Conservation (phyloP, 1,284 basidiomycete species). For the Vanrija pseudolonga region DNA sequence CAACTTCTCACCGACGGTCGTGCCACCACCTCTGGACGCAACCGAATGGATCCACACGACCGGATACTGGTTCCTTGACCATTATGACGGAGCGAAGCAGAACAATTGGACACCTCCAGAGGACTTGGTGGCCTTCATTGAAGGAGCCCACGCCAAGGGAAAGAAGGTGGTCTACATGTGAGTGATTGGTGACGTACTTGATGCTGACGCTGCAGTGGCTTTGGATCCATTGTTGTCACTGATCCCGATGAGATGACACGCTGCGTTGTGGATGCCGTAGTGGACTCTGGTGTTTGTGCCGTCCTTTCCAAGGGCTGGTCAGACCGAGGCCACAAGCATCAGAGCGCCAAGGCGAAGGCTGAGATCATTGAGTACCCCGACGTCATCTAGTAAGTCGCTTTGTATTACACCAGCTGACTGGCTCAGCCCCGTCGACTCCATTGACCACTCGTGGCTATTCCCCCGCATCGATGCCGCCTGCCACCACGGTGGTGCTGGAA, state of each 20-base stretch:
- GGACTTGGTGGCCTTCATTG: conserved; percentile 76
- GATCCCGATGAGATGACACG: conserved; percentile 89
- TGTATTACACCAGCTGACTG: too few relatives aligned
- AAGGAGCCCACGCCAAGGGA: conserved; percentile 63
- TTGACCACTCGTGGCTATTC: conserved; percentile 98
- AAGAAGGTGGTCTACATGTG: conserved; percentile 92
- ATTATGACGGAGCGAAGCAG: conserved; percentile 78
- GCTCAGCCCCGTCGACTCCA: conserved; percentile 63
- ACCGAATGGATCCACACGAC: conserved; percentile 97
- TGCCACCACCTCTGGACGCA: conserved; percentile 92
- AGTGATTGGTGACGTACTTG: neutral
- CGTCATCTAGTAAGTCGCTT: conserved; percentile 58
- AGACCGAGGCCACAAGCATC: conserved; percentile 69
- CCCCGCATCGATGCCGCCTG: conserved; percentile 88
- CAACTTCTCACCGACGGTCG: conserved; percentile 86
- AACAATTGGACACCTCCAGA: conserved; percentile 83
- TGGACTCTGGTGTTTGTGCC: conserved; percentile 77
- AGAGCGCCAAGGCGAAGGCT: conserved; percentile 26
- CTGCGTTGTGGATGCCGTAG: conserved; percentile 81
- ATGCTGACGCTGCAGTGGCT: conserved; percentile 57
- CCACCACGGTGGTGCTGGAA: conserved; percentile 96
- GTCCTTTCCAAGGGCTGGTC: conserved; percentile 98
- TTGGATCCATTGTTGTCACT: conserved; percentile 96
- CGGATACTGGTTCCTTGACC: conserved; percentile 94
- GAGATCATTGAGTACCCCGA: conserved; percentile 58